Conservation (phyloP, 208 protist species). For the Leishmania arabica region DNA sequence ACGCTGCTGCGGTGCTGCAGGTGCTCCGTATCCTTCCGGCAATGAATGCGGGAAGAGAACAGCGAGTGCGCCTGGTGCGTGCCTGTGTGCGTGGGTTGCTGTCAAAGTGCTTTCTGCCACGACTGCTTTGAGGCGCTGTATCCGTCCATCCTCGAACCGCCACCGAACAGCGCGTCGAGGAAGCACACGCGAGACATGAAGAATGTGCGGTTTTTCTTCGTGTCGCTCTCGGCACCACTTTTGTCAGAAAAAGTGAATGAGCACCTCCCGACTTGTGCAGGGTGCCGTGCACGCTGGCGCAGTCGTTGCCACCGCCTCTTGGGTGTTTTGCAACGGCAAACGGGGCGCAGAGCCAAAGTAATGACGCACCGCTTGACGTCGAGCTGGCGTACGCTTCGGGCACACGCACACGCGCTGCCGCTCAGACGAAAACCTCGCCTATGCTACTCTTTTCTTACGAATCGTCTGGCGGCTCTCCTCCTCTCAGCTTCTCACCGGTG, state of each 20-base stretch:
- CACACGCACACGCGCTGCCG: too few species aligned
- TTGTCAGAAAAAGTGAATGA: background rate
- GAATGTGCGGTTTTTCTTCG: too few species aligned
- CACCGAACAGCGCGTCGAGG: background rate
- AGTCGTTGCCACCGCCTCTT: background rate
- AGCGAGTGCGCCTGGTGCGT: background rate
- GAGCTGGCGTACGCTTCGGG: background rate
- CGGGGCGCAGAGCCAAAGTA: background rate
- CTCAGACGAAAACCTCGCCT: background rate
- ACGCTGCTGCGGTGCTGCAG: constrained; percentile 55
- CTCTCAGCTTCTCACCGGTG: background rate
- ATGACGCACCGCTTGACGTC: background rate
- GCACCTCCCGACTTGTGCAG: background rate
- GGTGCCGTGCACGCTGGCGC: background rate
- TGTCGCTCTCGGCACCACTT: background rate
- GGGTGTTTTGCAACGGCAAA: background rate
- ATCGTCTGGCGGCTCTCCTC: background rate
- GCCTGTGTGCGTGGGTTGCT: background rate
- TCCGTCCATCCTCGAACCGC: background rate
- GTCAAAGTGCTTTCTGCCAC: background rate
- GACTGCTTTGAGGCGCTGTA: background rate
- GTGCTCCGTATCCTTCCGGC: constrained; percentile 45
- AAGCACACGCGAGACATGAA: background rate
- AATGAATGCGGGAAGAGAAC: background rate
- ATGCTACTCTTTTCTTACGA: background rate